Percentiles rank a stretch among this genome's conserved stretches.
Conservation (phyloP, 2,329 filamentous ascomycete genomes). For the Neofusicoccum kwambonambiense region DNA sequence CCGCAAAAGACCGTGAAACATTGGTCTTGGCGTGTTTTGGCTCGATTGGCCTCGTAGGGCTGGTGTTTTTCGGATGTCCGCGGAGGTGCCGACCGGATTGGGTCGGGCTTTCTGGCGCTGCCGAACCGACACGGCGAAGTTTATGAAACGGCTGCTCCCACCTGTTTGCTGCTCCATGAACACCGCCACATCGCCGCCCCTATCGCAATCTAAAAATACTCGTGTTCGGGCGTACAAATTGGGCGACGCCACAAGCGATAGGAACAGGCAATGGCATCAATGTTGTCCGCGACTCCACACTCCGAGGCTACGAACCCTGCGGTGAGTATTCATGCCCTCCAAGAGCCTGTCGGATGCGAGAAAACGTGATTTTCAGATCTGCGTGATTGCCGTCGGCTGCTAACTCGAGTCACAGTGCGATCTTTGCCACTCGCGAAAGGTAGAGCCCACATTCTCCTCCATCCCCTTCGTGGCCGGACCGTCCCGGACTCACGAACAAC, state of each 20-base stretch:
- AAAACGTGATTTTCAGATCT: background rate
- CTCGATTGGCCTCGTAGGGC: background rate
- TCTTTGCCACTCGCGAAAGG: constrained; percentile 10
- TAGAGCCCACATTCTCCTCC: background rate
- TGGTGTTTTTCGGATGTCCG: background rate
- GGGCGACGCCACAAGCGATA: constrained; percentile 2
- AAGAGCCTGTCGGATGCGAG: background rate
- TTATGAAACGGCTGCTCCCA: background rate
- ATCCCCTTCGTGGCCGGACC: background rate
- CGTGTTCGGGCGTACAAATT: constrained; percentile 9
- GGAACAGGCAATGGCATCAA: background rate
- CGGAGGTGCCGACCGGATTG: background rate
- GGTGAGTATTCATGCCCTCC: background rate
- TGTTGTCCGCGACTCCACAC: constrained; percentile 10
- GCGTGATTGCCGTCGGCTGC: background rate
- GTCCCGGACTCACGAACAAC: background rate
- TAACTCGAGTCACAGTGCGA: constrained; percentile 5
- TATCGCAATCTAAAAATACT: constrained; percentile 10
- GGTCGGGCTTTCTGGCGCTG: background rate
- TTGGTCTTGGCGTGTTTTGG: background rate
- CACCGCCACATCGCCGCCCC: constrained; percentile 5
- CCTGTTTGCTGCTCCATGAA: background rate
- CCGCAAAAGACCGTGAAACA: background rate
- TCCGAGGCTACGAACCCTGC: background rate
- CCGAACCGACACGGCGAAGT: constrained; percentile 2